Evolutionary conservation across 73 alveolate genomes (phyloP).

Genomic region (Paramecium biaurelia): DNA sequence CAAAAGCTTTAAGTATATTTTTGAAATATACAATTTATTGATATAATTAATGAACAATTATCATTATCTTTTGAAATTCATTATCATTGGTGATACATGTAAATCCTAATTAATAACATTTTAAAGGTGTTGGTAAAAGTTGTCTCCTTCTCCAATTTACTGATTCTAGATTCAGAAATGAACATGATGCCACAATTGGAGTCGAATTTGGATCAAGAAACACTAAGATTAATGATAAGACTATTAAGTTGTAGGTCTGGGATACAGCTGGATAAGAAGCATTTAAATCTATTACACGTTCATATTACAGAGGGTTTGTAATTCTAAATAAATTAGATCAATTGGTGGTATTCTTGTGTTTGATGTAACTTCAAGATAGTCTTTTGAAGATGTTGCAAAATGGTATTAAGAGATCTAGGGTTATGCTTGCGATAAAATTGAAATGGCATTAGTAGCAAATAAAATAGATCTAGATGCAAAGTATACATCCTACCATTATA

Average conservation of each 20-base stretch:
- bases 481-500: background rate
- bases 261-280: conserved; percentile 45
- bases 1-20: background rate
- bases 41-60: background rate
- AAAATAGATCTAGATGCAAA: conserved; percentile 65
- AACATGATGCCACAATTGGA: conserved; percentile 72
- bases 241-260: background rate
- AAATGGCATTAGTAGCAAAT: conserved; percentile 62
- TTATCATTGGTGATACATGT: background rate
- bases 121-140: conserved; percentile 70
- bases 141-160: conserved; percentile 71
- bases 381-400: conserved; percentile 38
- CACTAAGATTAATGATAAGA: background rate
- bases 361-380: conserved; percentile 13
- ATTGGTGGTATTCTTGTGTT: conserved; percentile 38
- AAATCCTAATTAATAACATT: background rate
- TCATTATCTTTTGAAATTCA: background rate
- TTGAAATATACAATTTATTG: background rate
- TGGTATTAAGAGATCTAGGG: conserved; percentile 48
- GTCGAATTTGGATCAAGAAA: conserved; percentile 74
- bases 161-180: conserved; percentile 64
- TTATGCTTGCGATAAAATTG: conserved; percentile 50
- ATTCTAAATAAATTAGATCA: background rate
- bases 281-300: conserved; percentile 12
- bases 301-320: conserved; percentile 8